Base-by-base conservation (phyloP, 2,329 filamentous ascomycete species). In the Calonectria leucothoes region DNA sequence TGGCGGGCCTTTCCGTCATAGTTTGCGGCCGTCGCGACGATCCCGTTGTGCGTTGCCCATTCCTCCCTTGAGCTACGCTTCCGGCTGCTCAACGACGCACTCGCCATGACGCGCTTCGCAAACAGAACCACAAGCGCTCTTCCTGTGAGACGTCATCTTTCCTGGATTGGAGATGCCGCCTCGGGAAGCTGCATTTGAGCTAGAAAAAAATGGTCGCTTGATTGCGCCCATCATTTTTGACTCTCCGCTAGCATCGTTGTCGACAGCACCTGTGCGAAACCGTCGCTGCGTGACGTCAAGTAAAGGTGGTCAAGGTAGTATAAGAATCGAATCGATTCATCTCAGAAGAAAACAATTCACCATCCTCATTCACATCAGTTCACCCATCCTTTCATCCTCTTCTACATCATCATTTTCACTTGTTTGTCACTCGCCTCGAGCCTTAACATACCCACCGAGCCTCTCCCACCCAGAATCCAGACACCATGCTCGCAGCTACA, bases 401-500 rank as follows among this genome's bases (percentile, higher is more conserved):
- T 61, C 14, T 20, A 20, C n/a, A 23, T 14, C 14, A 23, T 27
- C 23, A 17, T 39, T 15, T 17, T 14, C 37, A 64, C 17, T 45
- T 31, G 27, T 29, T 35, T n/a, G 17, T 51, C 11, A n/a, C 42
- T 45, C 20, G 14, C 23, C 23, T 33, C 23, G 20, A 27, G 23
- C 39, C 20, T 29, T 42, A 17, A 14, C 20, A 37, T n/a, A 25
- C 29, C 15, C 27, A 29, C 49, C n/a, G 15, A 70, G 31, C 63
- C 48, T 10, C 10, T 2, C 15, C 33, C 12, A 31, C 12, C 35
- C 25, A 27, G 45, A 29, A 10, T 20, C 23, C 33, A 39, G 6
- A n/a, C 52, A 66, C 4, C n/a, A 78, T 78, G 77, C 51, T 70
- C 12, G 20, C 59, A 5, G n/a, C 27, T 23, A 25, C 31, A 1